Evolutionary conservation across 306 rosid genomes (phyloP).

Genomic region (Sophora flavescens): DNA sequence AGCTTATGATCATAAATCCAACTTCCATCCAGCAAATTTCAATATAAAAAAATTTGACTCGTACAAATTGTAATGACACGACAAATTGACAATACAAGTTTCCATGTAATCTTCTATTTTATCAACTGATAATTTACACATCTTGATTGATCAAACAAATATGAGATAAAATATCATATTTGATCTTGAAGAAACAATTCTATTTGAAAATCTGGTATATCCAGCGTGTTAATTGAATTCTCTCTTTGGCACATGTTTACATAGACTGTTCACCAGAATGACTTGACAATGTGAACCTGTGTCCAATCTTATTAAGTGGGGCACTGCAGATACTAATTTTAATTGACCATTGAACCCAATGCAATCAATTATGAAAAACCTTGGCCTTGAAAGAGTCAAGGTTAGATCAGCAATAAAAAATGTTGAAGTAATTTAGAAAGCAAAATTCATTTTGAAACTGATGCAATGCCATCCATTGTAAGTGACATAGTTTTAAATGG

Average conservation of each 20-base stretch:
- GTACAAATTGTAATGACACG: background rate
- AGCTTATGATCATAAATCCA: conserved; percentile 16
- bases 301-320: background rate
- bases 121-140: background rate
- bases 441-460: conserved; percentile 33
- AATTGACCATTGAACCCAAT: conserved; percentile 10
- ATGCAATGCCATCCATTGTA: conserved; percentile 1
- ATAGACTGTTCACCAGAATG: background rate
- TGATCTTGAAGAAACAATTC: conserved; percentile 7
- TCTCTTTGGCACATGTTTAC: background rate
- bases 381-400: conserved; percentile 19
- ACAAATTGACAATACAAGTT: conserved; percentile 21
- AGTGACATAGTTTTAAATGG: conserved; percentile 13
- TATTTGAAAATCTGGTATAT: background rate
- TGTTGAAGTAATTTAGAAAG: conserved; percentile 2
- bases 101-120: conserved; percentile 26
- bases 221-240: background rate
- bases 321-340: background rate
- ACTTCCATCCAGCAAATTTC: conserved; percentile 28
- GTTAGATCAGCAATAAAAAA: conserved; percentile 29
- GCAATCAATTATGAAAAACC: conserved; percentile 27
- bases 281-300: conserved; percentile 15
- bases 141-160: conserved; percentile 13
- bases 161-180: background rate
- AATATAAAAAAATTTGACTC: conserved; percentile 24